These are phyloP conservation scores for Hymenoscyphus salicellus DNA, from an alignment of 2,329 filamentous ascomycete genomes.

Conservation along the genomic window DNA sequence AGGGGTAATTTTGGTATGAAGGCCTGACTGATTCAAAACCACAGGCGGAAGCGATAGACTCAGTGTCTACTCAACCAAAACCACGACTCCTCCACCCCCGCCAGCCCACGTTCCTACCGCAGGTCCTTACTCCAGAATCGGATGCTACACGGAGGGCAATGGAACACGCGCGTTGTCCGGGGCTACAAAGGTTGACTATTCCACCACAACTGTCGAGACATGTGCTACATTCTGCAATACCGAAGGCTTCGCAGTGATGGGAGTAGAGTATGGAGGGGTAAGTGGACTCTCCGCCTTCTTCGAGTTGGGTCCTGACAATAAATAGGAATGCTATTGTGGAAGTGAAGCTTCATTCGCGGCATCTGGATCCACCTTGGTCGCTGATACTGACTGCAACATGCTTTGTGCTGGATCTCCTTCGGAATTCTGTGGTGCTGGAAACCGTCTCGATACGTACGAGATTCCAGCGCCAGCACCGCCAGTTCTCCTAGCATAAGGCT, in stretches of 20 bases:
- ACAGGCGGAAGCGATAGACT: conserved; percentile 25
- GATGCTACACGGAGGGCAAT: conserved; percentile 19
- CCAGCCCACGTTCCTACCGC: conserved; percentile 11
- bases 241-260: conserved; percentile 39
- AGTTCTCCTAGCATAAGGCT: background rate
- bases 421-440: conserved; percentile 31
- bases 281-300: background rate
- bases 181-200: conserved; percentile 1
- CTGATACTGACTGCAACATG: conserved; percentile 26
- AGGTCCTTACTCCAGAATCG: conserved; percentile 9
- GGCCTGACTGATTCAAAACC: background rate
- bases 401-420: conserved; percentile 28
- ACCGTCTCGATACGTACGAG: conserved; percentile 26
- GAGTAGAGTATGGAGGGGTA: conserved; percentile 44
- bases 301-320: background rate
- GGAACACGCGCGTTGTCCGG: conserved; percentile 43
- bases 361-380: conserved; percentile 15
- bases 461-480: background rate
- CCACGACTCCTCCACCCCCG: conserved; percentile 8
- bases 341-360: conserved; percentile 8
- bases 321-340: conserved; percentile 39
- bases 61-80: conserved; percentile 22
- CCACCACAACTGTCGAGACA: conserved; percentile 18
- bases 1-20: background rate
- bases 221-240: conserved; percentile 22